These are phyloP conservation scores for Micractinium sp. DNA, from an alignment of 139 green algal genomes.

Conservation along the genomic window DNA sequence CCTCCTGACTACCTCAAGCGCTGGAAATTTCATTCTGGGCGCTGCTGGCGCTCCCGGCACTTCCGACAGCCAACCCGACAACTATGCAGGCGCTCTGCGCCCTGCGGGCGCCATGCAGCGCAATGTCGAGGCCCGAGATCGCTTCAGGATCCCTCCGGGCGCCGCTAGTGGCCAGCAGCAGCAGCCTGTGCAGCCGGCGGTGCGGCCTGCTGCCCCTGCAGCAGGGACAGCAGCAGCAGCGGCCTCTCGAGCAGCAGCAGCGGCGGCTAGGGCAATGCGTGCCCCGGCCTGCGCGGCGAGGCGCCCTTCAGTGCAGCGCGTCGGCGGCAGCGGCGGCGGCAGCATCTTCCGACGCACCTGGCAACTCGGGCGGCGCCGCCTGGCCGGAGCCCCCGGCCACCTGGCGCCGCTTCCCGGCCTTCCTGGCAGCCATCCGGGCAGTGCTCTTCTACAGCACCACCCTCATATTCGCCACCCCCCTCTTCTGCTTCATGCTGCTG, in stretches of 20 bases:
- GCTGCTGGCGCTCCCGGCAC: too few relatives aligned
- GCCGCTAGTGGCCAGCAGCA: too few relatives aligned
- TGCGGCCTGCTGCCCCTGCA: too few relatives aligned
- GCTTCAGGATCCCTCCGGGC: too few relatives aligned
- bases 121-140: too few relatives aligned
- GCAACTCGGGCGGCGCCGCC: neutral
- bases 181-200: too few relatives aligned
- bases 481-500: constrained; percentile 88
- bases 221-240: neutral
- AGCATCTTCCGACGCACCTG: neutral
- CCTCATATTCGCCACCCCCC: constrained; percentile 78
- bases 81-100: too few relatives aligned
- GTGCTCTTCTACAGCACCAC: constrained; percentile 85
- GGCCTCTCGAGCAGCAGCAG: neutral
- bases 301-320: neutral
- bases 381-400: neutral
- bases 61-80: too few relatives aligned
- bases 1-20: too few relatives aligned
- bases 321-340: neutral
- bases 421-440: constrained; percentile 48
- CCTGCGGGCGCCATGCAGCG: too few relatives aligned
- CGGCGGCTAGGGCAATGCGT: neutral
- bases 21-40: too few relatives aligned
- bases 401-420: constrained; percentile 10
- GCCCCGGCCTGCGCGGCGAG: neutral